phyloP scores from a whole-genome alignment of 2,329 filamentous ascomycete species.

The Ceratocystiopsis sp. region DNA sequence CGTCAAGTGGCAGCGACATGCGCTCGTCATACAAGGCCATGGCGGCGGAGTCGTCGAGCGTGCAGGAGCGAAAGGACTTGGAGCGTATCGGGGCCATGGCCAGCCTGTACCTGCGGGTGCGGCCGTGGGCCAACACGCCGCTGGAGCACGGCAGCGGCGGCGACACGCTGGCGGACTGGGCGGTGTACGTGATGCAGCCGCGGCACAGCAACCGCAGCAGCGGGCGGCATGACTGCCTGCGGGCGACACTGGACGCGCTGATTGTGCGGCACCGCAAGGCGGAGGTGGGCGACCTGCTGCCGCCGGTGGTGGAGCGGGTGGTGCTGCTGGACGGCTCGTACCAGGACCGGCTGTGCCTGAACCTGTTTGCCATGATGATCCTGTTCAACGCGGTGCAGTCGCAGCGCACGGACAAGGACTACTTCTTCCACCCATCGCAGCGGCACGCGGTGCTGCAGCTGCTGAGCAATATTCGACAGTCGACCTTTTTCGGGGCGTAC shows the following conservation, averaged over 20 bases:
- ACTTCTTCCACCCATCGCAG: slow-evolving; percentile 71
- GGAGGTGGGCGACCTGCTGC: slow-evolving; percentile 54
- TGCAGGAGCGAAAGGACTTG: slow-evolving; percentile 45
- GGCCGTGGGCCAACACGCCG: slow-evolving; percentile 57
- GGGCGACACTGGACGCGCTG: slow-evolving; percentile 54
- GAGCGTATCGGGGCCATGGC: slow-evolving; percentile 49
- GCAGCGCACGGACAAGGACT: slow-evolving; percentile 67
- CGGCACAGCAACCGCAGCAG: slow-evolving; percentile 31
- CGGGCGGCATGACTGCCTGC: slow-evolving; percentile 46
- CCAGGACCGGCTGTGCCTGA: slow-evolving; percentile 69
- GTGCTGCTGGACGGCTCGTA: slow-evolving; percentile 65
- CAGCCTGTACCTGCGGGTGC: slow-evolving; percentile 54
- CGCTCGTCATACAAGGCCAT: slow-evolving; percentile 1
- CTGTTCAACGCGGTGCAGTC: slow-evolving; percentile 80
- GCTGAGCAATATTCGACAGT: slow-evolving; percentile 63
- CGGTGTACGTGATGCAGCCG: slow-evolving; percentile 49
- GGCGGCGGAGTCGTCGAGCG: slow-evolving; percentile 22
- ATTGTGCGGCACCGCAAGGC: slow-evolving; percentile 65
- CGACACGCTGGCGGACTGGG: slow-evolving; percentile 49
- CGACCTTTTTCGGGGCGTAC: slow-evolving; percentile 70
- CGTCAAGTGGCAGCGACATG: not conserved
- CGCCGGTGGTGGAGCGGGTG: slow-evolving; percentile 53
- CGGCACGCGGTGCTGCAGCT: slow-evolving; percentile 47
- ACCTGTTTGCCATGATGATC: slow-evolving; percentile 71
- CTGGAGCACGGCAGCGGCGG: slow-evolving; percentile 24